phyloP scores from a whole-genome alignment of 1,139 yeast genomes.

The Debaryomyces subglobosus region DNA sequence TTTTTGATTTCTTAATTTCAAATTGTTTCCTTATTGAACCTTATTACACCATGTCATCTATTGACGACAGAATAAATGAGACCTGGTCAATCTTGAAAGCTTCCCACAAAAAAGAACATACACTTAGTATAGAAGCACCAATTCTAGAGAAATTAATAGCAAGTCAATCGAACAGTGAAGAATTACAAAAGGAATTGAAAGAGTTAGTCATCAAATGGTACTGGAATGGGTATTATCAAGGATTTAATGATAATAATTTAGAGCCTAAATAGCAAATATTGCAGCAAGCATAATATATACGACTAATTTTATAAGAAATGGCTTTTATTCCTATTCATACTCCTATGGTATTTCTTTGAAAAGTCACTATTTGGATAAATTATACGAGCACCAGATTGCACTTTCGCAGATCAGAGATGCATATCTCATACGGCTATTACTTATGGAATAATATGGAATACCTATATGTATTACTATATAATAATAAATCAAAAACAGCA shows the following conservation, averaged over 20 bases:
- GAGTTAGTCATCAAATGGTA: constrained; percentile 31
- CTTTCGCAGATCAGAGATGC: neutral
- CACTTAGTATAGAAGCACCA: constrained; percentile 13
- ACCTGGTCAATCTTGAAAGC: constrained; percentile 13
- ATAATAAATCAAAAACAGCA: neutral
- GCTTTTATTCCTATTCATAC: no score
- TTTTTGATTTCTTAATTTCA: neutral
- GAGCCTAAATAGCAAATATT: neutral
- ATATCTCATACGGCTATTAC: neutral
- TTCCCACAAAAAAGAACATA: constrained; percentile 8
- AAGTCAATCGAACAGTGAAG: constrained; percentile 15
- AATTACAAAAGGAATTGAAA: constrained; percentile 27
- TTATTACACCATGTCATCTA: constrained; percentile 4
- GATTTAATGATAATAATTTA: constrained; percentile 12
- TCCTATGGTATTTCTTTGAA: no score
- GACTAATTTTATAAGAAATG: neutral
- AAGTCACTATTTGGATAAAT: neutral
- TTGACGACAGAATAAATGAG: constrained; percentile 10
- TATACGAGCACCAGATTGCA: neutral
- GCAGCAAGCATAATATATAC: neutral
- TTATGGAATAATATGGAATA: neutral
- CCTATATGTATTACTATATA: constrained; percentile 3
- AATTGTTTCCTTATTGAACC: neutral
- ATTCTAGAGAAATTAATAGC: constrained; percentile 19
- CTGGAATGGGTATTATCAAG: constrained; percentile 39